Percentiles rank a stretch among this genome's conserved stretches.
These are phyloP conservation scores for Diaporthe capsici DNA, from an alignment of 2,329 filamentous ascomycete species.

Conservation along the genomic window DNA sequence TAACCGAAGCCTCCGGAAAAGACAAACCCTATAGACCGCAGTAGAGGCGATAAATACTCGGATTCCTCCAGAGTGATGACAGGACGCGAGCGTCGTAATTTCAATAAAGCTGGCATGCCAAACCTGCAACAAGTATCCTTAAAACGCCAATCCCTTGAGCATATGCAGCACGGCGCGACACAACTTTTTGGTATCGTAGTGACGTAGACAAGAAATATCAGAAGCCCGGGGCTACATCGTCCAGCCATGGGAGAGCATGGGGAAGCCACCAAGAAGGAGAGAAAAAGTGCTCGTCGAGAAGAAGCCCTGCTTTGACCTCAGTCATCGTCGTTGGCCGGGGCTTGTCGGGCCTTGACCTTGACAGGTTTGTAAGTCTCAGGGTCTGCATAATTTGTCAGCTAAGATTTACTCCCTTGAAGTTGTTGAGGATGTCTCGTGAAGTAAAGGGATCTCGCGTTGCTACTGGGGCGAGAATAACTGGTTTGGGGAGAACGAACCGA, in stretches of 20 bases:
- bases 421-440: background rate
- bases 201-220: background rate
- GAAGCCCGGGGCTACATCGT: background rate
- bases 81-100: background rate
- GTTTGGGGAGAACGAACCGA: constrained; percentile 54
- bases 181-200: constrained; percentile 23
- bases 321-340: background rate
- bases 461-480: constrained; percentile 47
- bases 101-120: background rate
- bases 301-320: background rate
- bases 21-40: background rate
- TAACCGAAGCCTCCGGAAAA: background rate
- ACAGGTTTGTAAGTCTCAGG: constrained; percentile 24
- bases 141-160: background rate
- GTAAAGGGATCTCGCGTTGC: background rate
- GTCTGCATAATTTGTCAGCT: constrained; percentile 1
- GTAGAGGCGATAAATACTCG: background rate
- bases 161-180: constrained; percentile 2
- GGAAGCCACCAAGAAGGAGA: background rate
- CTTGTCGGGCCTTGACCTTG: background rate
- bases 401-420: background rate
- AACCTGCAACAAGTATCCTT: background rate
- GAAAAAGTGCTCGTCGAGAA: background rate
- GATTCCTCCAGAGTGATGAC: background rate
- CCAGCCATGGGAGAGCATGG: background rate